A percentile compares a stretch with the other conserved stretches of the same genome.
Evolutionary conservation across 129 eudicot genomes (phyloP).

Genomic region (Tagetes patula): DNA sequence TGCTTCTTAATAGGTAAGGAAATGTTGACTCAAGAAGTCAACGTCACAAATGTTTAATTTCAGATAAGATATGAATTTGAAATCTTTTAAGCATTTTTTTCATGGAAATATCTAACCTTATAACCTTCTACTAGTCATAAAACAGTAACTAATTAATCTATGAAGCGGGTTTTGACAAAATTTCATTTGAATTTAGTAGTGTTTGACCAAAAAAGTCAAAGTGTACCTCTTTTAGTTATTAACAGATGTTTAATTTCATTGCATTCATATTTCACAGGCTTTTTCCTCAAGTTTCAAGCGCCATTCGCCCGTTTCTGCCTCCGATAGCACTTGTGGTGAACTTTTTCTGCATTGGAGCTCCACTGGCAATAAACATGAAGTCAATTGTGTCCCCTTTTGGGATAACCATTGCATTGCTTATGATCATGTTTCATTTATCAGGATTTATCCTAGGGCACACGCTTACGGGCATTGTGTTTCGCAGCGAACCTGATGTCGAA

Average conservation of each 20-base stretch:
- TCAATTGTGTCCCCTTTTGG: slow-evolving; percentile 79
- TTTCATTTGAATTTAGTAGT: neutral
- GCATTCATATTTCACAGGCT: slow-evolving; percentile 52
- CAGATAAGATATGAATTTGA: neutral
- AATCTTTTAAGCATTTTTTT: neutral
- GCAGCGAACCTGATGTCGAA: slow-evolving; percentile 56
- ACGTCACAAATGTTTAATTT: neutral
- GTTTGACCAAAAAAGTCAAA: slow-evolving; percentile 26
- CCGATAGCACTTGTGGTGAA: slow-evolving; percentile 80
- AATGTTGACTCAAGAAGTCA: neutral
- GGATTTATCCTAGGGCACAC: slow-evolving; percentile 61
- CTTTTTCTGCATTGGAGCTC: slow-evolving; percentile 83
- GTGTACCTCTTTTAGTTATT: neutral
- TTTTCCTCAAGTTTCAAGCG: slow-evolving; percentile 49
- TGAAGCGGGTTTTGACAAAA: neutral
- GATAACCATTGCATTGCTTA: slow-evolving; percentile 53
- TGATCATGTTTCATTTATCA: slow-evolving; percentile 60
- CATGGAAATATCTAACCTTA: neutral
- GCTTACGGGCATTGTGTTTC: slow-evolving; percentile 61
- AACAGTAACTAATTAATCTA: neutral
- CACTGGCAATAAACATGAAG: slow-evolving; percentile 72
- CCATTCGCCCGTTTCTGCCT: slow-evolving; percentile 74
- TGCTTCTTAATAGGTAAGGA: slow-evolving; percentile 66
- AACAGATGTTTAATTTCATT: neutral
- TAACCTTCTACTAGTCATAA: neutral